These are phyloP conservation scores for Apiotrichum gamsii DNA, from an alignment of 1,284 basidiomycete species.

Conservation along the genomic window DNA sequence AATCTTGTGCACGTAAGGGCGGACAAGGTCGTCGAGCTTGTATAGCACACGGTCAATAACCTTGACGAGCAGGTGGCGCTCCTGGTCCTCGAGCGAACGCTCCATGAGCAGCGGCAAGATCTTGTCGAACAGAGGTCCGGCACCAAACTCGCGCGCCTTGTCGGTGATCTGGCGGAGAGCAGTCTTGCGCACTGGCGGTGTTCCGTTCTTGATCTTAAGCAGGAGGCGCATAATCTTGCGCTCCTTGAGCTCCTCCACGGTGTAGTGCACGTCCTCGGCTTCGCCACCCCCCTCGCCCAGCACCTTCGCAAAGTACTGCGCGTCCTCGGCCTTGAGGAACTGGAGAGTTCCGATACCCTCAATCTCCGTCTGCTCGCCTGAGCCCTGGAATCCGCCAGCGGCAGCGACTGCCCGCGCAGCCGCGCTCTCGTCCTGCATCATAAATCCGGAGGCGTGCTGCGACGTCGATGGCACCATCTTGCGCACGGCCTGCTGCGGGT, in stretches of 20 bases:
- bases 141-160: constrained; percentile 96
- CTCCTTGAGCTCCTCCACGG: constrained; percentile 98
- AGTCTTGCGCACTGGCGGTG: constrained; percentile 94
- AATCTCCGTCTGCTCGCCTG: constrained; percentile 96
- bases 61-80: constrained; percentile 96
- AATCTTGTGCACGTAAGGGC: constrained; percentile 99
- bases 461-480: constrained; percentile 49
- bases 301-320: constrained; percentile 96
- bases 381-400: constrained; percentile 70
- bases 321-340: constrained; percentile 98
- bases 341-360: constrained; percentile 94
- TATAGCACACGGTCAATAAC: constrained; percentile 98
- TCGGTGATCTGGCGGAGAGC: constrained; percentile 98
- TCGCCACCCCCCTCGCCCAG: constrained; percentile 75
- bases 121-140: constrained; percentile 98
- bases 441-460: constrained; percentile 63
- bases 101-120: constrained; percentile 99
- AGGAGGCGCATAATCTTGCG: constrained; percentile 99
- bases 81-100: constrained; percentile 96
- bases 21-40: constrained; percentile 97
- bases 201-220: constrained; percentile 99
- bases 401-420: constrained; percentile 79
- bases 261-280: constrained; percentile 72
- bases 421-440: constrained; percentile 90
- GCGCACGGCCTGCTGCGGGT: constrained; percentile 58